A percentile compares a stretch with the other conserved stretches of the same genome.
Evolutionary conservation across 805 yeast genomes (phyloP).

Genomic region (Metschnikowia kunwiensis): DNA sequence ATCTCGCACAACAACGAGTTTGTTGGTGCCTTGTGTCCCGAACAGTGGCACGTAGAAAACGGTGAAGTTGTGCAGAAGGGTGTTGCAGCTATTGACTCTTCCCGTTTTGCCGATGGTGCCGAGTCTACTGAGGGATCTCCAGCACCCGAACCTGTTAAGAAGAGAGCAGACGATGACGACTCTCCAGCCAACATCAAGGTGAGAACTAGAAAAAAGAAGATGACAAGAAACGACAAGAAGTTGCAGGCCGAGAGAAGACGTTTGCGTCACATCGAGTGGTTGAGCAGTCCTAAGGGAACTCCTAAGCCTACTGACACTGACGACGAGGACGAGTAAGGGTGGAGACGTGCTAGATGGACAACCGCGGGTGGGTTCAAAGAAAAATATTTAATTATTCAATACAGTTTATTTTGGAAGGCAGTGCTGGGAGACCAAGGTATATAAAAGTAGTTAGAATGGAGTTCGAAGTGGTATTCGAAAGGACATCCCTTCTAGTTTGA

Average conservation of each 20-base stretch:
- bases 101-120: slow-evolving; percentile 79
- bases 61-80: slow-evolving; percentile 88
- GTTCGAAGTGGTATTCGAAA: no score
- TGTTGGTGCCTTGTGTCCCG: slow-evolving; percentile 96
- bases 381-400: no score
- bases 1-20: slow-evolving; percentile 97
- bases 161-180: slow-evolving; percentile 67
- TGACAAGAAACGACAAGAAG: slow-evolving; percentile 96
- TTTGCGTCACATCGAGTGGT: slow-evolving; percentile 90
- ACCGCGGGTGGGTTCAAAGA: no score
- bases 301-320: slow-evolving; percentile 93
- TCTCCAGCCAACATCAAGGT: slow-evolving; percentile 97
- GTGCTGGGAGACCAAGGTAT: no score
- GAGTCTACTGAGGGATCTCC: slow-evolving; percentile 44
- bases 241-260: slow-evolving; percentile 90
- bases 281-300: slow-evolving; percentile 95
- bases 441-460: no score
- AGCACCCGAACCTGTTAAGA: slow-evolving; percentile 31
- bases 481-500: no score
- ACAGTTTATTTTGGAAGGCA: no score
- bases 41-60: slow-evolving; percentile 95
- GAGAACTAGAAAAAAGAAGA: slow-evolving; percentile 88
- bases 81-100: slow-evolving; percentile 65
- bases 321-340: slow-evolving; percentile 58
- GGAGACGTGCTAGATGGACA: no score